A percentile compares a stretch with the other conserved stretches of the same genome.
Conservation (phyloP, 2,329 filamentous ascomycete genomes). For the Hortaea werneckii region DNA sequence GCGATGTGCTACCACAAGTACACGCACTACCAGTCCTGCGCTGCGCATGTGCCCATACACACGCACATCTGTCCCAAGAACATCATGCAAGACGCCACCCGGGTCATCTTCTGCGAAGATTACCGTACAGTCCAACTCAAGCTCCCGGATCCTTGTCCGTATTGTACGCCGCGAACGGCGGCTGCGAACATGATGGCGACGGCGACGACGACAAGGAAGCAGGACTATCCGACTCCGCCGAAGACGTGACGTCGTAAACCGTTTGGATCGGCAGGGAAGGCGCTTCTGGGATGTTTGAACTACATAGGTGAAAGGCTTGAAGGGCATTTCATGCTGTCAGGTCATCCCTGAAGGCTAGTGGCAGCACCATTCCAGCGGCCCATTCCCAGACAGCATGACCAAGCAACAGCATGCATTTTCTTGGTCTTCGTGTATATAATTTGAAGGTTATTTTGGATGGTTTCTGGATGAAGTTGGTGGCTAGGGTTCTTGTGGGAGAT, state of each 20-base stretch:
- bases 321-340: no score
- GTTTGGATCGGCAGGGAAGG: background rate
- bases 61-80: slow-evolving; percentile 23
- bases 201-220: background rate
- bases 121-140: slow-evolving; percentile 15
- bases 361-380: no score
- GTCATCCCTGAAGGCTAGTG: no score
- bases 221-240: slow-evolving; percentile 1
- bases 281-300: background rate
- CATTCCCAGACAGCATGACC: no score
- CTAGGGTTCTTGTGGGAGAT: no score
- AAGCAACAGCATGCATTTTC: no score
- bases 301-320: no score
- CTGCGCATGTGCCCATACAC: slow-evolving; percentile 20
- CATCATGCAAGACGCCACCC: slow-evolving; percentile 15
- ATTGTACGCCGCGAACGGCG: slow-evolving; percentile 7
- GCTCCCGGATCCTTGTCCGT: slow-evolving; percentile 10
- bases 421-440: no score
- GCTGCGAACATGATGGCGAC: background rate
- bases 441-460: no score
- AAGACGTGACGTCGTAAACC: background rate
- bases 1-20: slow-evolving; percentile 25
- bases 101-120: slow-evolving; percentile 24
- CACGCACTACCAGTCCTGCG: slow-evolving; percentile 22
- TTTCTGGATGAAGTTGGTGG: no score